Base-by-base conservation (phyloP, 139 green algal species). In the Chlamydomonas applanata region DNA sequence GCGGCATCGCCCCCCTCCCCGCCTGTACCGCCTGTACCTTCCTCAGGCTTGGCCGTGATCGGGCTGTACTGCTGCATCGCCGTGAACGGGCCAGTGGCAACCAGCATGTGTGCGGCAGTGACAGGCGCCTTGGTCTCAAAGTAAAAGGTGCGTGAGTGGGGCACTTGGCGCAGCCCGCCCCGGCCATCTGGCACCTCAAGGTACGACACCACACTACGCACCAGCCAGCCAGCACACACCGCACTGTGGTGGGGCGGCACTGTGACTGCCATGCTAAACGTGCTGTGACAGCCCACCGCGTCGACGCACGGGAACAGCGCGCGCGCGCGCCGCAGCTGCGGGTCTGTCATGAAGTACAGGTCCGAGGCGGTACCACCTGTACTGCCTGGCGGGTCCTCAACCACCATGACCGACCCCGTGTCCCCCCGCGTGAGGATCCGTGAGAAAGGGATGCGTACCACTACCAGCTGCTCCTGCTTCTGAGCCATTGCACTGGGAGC, bases 61-160 rank as follows among this genome's bases (percentile, higher is more conserved):
- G 54, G 33, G 53, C 60, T 62, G 71, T 79, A 76, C 66, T 83
- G 77, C 65, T 65, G 69, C 52, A 78, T 30, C 4, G 68, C 60
- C 46, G 20, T 36, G 20, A 84, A 54, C 34, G 79, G 79, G 36
- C 79, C 79, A 30, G 75, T 56, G 24, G 57, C 75, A 27, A 85
- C n/a, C 16, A 74, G 53, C 33, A 81, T 24, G 17, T 71, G 59
- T 34, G 62, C 34, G 25, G 69, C 29, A 30, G 65, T 33, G 5
- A 79, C 75, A 22, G 71, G 69, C 25, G 69, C 0, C 19, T 45
- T 3, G 25, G 70, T n/a, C 29, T 61, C 63, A 65, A 79, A 85
- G 30, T 78, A 65, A 69, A 73, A 80, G 22, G 68, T 67, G 66
- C 74, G 56, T 14, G 30, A 27, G 3, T 69, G 19, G 36, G 66